Evolutionary conservation across 305 asterid genomes (phyloP).

Genomic region (Fraxinus dipetala): DNA sequence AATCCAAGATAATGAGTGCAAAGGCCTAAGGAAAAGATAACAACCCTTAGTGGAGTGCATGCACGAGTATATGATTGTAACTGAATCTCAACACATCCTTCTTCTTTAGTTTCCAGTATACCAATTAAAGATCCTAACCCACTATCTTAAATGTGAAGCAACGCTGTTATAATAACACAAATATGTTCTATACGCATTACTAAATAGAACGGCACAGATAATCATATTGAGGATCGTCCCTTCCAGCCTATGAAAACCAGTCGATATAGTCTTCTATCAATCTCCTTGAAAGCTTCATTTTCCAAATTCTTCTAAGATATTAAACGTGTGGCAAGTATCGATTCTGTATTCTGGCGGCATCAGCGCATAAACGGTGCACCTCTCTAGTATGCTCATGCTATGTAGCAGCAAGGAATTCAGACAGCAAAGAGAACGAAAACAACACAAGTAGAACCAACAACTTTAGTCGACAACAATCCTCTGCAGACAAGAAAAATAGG

Average conservation of each 20-base stretch:
- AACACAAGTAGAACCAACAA: neutral
- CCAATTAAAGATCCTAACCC: conserved; percentile 16
- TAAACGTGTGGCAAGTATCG: neutral
- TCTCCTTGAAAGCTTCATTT: neutral
- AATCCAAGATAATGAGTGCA: conserved; percentile 33
- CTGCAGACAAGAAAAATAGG: conserved; percentile 11
- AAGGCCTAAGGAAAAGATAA: conserved; percentile 31
- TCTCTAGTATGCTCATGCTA: conserved; percentile 61
- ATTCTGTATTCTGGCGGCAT: conserved; percentile 40
- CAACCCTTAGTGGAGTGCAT: conserved; percentile 37
- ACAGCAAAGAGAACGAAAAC: conserved; percentile 37
- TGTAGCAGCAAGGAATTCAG: conserved; percentile 53
- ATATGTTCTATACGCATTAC: neutral
- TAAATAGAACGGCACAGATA: neutral
- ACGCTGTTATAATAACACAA: conserved; percentile 18
- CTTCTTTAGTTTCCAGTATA: conserved; percentile 1
- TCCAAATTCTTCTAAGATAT: neutral
- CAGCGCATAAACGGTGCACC: conserved; percentile 46
- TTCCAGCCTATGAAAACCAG: neutral
- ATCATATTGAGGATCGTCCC: neutral
- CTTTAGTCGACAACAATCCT: neutral
- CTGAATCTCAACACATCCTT: conserved; percentile 17
- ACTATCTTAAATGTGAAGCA: conserved; percentile 34
- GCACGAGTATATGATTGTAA: conserved; percentile 41
- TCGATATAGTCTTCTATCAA: neutral